Percentiles rank a stretch among this genome's conserved stretches.
Conservation (phyloP, 2,329 filamentous ascomycete species). For the Exophiala alcalophila region DNA sequence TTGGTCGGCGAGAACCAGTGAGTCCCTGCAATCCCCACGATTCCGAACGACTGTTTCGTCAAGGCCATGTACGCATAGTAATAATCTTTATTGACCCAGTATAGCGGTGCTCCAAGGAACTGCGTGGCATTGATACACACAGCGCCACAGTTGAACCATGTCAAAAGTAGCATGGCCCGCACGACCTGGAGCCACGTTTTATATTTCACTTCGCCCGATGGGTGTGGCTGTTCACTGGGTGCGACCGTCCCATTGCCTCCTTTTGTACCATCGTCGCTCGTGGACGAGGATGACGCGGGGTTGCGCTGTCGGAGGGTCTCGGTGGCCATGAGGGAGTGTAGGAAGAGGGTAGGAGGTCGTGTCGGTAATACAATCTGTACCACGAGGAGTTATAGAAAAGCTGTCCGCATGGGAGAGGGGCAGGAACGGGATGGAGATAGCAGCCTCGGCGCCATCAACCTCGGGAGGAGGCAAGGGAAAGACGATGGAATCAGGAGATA, state of each 20-base stretch:
- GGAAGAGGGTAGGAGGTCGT: not conserved
- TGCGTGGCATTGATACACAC: conserved; percentile 53
- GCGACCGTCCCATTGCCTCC: conserved; percentile 14
- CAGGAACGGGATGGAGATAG: not conserved
- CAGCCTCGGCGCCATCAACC: conserved; percentile 13
- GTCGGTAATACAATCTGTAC: not conserved
- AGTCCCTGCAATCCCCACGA: conserved; percentile 61
- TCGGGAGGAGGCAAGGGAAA: not conserved
- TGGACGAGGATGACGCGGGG: conserved; percentile 2
- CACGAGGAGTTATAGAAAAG: not conserved
- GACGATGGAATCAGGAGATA: not conserved
- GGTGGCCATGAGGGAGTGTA: conserved; percentile 32
- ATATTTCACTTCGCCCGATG: conserved; percentile 41
- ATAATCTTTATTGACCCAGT: conserved; percentile 58
- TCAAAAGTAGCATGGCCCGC: conserved; percentile 43
- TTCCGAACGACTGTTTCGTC: conserved; percentile 63
- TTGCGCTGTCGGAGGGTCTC: conserved; percentile 36
- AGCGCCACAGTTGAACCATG: conserved; percentile 46
- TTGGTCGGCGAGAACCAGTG: conserved; percentile 62
- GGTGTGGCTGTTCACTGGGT: conserved; percentile 20
- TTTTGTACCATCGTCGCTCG: not conserved
- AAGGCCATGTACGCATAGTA: conserved; percentile 65
- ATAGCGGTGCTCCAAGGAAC: conserved; percentile 59
- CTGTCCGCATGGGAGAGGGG: conserved; percentile 1
- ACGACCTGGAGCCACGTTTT: conserved; percentile 45